phyloP scores from a whole-genome alignment of 805 yeast species.

The Yarrowia sp. region DNA sequence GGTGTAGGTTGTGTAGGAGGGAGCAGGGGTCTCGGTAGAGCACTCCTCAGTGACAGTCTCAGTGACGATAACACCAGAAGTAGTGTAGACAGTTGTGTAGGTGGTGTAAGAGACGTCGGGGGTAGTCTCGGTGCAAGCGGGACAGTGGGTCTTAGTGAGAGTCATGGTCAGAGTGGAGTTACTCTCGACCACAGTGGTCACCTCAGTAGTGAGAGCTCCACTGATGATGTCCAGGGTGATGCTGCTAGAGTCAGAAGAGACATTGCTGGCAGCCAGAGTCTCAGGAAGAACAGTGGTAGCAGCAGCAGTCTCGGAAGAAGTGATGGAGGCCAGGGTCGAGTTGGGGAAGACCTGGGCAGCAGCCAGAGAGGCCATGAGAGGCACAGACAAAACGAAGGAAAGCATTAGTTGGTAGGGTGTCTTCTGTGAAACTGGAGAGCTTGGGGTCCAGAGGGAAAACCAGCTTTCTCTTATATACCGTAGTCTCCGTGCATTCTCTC shows the following conservation, averaged over 20 bases:
- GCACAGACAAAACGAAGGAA: constrained; percentile 12
- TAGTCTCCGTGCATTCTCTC: not conserved
- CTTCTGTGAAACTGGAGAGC: not conserved
- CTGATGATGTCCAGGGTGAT: not conserved
- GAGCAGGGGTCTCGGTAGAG: not conserved
- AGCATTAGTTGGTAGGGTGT: constrained; percentile 5
- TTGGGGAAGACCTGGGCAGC: constrained; percentile 20
- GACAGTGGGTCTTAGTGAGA: constrained; percentile 4
- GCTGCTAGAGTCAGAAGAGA: not conserved
- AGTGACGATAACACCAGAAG: not conserved
- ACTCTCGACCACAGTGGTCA: constrained; percentile 1
- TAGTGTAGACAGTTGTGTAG: constrained; percentile 21
- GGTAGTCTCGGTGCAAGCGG: constrained; percentile 1
- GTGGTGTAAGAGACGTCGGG: constrained; percentile 11
- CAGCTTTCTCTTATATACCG: not conserved
- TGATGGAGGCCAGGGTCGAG: not conserved
- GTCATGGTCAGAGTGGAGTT: constrained; percentile 5
- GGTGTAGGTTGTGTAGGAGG: constrained; percentile 11
- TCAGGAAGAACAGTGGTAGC: not conserved
- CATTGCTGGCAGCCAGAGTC: not conserved
- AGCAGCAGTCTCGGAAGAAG: not conserved
- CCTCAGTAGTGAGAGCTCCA: constrained; percentile 11
- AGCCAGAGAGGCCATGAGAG: constrained; percentile 13
- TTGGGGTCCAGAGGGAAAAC: too few relatives aligned
- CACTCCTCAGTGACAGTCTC: constrained; percentile 25